phyloP scores from a whole-genome alignment of 73 alveolate species.

The Paramecium biaurelia region DNA sequence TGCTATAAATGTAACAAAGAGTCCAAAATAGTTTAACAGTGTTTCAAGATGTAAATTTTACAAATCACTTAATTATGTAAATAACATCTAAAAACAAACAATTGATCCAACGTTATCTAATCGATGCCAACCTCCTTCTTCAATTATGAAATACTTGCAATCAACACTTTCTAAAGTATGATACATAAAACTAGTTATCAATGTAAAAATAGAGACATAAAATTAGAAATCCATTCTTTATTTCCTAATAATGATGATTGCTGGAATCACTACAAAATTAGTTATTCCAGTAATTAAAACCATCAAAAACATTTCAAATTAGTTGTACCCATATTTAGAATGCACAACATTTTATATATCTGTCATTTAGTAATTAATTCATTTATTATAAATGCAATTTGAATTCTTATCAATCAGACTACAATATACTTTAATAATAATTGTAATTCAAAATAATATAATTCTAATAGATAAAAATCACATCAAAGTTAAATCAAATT shows the following conservation, averaged over 20 bases:
- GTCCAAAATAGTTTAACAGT: not conserved
- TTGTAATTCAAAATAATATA: not conserved
- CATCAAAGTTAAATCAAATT: too few species aligned
- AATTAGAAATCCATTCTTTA: constrained; percentile 50
- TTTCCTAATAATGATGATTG: not conserved
- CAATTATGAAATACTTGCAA: not conserved
- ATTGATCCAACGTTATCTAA: constrained; percentile 62
- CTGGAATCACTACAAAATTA: not conserved
- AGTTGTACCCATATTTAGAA: not conserved
- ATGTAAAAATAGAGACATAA: constrained; percentile 45
- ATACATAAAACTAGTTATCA: constrained; percentile 55
- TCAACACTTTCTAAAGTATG: constrained; percentile 47
- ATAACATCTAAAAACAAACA: constrained; percentile 45
- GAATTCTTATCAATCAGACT: not conserved
- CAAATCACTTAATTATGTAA: constrained; percentile 13
- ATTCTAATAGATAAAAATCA: not conserved
- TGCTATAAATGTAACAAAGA: not conserved
- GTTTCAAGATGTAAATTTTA: not conserved
- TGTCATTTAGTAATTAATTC: not conserved
- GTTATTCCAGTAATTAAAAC: not conserved
- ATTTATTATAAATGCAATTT: not conserved
- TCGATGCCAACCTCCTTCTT: constrained; percentile 60
- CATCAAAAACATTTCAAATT: not conserved
- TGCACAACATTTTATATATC: not conserved
- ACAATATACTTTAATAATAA: not conserved